Evolutionary conservation across 495 filamentous ascomycete species (phyloP).

Genomic region (Aspergillus ostianus): DNA sequence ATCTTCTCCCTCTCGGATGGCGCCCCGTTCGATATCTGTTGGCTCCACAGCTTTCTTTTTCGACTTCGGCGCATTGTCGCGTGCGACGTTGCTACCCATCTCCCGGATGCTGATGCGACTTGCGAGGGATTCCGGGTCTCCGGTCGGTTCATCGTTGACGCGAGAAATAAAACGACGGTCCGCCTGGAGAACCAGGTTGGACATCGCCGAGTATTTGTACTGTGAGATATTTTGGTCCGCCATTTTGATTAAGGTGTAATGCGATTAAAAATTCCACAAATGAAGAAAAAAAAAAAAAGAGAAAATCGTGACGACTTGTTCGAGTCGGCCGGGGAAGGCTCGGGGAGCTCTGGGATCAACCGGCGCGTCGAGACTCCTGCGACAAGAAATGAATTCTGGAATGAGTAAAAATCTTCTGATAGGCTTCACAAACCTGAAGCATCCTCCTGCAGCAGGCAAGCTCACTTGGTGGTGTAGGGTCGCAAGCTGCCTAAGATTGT

Average conservation of each 20-base stretch:
- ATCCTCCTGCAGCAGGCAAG: constrained; percentile 39
- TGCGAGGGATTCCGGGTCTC: constrained; percentile 95
- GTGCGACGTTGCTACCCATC: constrained; percentile 83
- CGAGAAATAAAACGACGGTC: constrained; percentile 93
- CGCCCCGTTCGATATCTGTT: constrained; percentile 70
- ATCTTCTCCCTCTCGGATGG: constrained; percentile 80
- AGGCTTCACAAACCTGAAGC: constrained; percentile 43
- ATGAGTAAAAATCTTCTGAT: constrained; percentile 24
- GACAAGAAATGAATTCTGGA: constrained; percentile 25
- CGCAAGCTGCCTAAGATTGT: constrained; percentile 28
- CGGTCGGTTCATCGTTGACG: constrained; percentile 89
- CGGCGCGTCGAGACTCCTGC: constrained; percentile 33
- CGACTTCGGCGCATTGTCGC: constrained; percentile 76
- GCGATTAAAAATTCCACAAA: constrained; percentile 17
- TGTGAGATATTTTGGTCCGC: constrained; percentile 93
- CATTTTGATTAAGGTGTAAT: constrained; percentile 54
- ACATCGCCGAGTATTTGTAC: constrained; percentile 99
- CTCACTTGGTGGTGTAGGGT: constrained; percentile 28
- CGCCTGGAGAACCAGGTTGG: constrained; percentile 99
- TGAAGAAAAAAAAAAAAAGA: constrained; percentile 18
- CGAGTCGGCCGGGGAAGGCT: constrained; percentile 27
- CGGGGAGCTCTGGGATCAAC: constrained; percentile 36
- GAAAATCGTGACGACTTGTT: constrained; percentile 28
- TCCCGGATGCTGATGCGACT: constrained; percentile 89
- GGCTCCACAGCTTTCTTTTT: constrained; percentile 66